Conservation (phyloP, 768 basidiomycete species). For the Pleurotus ostreatus region DNA sequence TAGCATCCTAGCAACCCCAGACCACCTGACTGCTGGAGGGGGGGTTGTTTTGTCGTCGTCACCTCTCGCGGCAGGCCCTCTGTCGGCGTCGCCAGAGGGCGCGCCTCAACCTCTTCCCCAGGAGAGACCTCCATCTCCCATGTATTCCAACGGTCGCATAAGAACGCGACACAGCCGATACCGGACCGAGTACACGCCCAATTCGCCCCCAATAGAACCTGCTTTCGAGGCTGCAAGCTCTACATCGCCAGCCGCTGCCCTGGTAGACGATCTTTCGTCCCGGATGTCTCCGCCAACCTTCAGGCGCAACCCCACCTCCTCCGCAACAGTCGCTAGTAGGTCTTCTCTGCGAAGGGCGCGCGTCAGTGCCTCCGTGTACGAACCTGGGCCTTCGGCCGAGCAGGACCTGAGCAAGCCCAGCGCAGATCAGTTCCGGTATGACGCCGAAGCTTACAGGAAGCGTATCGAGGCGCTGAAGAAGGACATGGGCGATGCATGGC, state of each 20-base stretch:
- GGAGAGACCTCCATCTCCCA: background rate
- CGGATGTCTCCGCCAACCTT: constrained; percentile 13
- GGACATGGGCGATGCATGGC: constrained; percentile 89
- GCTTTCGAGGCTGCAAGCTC: constrained; percentile 11
- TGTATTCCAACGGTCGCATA: constrained; percentile 5
- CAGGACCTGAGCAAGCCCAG: constrained; percentile 22
- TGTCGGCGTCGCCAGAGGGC: background rate
- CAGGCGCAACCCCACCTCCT: constrained; percentile 14
- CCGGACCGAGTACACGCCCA: constrained; percentile 42
- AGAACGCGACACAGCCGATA: constrained; percentile 44
- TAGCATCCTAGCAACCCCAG: background rate
- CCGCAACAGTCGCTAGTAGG: constrained; percentile 33
- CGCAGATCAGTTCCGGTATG: constrained; percentile 12
- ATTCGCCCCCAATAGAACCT: constrained; percentile 17
- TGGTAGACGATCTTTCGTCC: constrained; percentile 11
- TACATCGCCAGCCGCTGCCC: constrained; percentile 11
- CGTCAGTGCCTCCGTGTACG: constrained; percentile 60
- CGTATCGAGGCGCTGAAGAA: constrained; percentile 78
- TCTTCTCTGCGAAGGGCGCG: constrained; percentile 46
- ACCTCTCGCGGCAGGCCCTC: background rate
- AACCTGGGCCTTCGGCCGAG: constrained; percentile 34
- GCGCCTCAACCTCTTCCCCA: background rate
- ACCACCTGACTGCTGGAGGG: background rate
- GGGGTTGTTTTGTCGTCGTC: background rate
- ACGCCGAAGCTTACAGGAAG: constrained; percentile 70